These are phyloP conservation scores for Lablab purpureus DNA, from an alignment of 306 rosid species.

Conservation along the genomic window DNA sequence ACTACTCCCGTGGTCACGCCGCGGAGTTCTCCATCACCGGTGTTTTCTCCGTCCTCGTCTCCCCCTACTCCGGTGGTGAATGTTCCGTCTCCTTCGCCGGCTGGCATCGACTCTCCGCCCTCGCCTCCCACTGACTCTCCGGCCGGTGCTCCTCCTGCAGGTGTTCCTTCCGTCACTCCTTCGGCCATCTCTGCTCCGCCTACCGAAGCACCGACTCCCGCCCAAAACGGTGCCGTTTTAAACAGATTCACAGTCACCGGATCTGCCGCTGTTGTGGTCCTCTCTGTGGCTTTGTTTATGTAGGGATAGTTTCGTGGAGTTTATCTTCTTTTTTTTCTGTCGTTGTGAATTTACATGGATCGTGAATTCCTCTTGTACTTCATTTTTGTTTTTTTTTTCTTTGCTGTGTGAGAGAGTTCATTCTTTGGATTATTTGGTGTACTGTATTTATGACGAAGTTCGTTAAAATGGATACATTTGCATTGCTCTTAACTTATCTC, in stretches of 20 bases:
- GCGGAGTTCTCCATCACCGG: conserved; percentile 38
- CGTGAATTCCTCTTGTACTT: conserved; percentile 6
- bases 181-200: conserved; percentile 43
- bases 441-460: conserved; percentile 10
- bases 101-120: conserved; percentile 51
- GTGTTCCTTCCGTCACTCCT: conserved; percentile 47
- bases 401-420: conserved; percentile 19
- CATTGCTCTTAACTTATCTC: background rate
- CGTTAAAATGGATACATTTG: conserved; percentile 14
- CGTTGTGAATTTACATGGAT: background rate
- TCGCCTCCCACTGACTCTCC: conserved; percentile 43
- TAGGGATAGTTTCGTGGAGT: conserved; percentile 21
- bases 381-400: conserved; percentile 25
- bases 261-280: conserved; percentile 34
- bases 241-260: conserved; percentile 47
- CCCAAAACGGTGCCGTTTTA: conserved; percentile 36
- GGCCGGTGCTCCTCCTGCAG: conserved; percentile 37
- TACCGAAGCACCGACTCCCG: conserved; percentile 26
- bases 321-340: background rate
- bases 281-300: conserved; percentile 42
- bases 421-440: conserved; percentile 44
- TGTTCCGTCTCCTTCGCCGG: conserved; percentile 49
- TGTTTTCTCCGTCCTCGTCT: conserved; percentile 30
- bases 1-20: conserved; percentile 34
- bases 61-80: conserved; percentile 37